Percentiles rank a stretch among this genome's conserved stretches.
phyloP scores from a whole-genome alignment of 768 basidiomycete species.

The Termitomyces heimii region DNA sequence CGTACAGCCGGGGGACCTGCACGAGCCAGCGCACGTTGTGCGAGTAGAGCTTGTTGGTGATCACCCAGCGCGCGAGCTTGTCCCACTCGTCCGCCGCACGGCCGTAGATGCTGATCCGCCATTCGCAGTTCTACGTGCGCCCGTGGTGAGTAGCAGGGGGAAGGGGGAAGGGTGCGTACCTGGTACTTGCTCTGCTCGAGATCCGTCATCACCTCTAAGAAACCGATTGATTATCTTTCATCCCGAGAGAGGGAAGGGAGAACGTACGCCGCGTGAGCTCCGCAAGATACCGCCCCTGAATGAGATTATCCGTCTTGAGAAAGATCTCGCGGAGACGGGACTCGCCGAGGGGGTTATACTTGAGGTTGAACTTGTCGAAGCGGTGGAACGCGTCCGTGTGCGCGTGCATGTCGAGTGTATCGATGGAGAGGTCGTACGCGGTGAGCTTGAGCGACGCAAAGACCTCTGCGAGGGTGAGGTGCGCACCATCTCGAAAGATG shows the following conservation, averaged over 20 bases:
- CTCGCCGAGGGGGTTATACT: constrained; percentile 71
- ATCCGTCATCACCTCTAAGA: constrained; percentile 98
- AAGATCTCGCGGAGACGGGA: constrained; percentile 88
- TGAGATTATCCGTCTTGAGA: constrained; percentile 91
- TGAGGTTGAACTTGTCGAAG: constrained; percentile 96
- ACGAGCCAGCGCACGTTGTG: constrained; percentile 99
- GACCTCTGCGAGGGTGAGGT: constrained; percentile 88
- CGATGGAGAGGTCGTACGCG: constrained; percentile 97
- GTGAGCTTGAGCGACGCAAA: constrained; percentile 93
- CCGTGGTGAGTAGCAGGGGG: too few species aligned
- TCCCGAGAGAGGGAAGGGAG: not conserved
- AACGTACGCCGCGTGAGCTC: constrained; percentile 82
- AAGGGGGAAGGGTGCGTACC: too few species aligned
- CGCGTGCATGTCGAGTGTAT: constrained; percentile 99
- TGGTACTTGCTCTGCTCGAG: constrained; percentile 98
- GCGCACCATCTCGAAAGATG: constrained; percentile 88
- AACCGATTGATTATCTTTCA: too few species aligned
- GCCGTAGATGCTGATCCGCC: constrained; percentile 96
- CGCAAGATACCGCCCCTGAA: constrained; percentile 89
- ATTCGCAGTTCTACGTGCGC: constrained; percentile 90
- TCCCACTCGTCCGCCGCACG: constrained; percentile 87
- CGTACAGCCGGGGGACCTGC: constrained; percentile 91
- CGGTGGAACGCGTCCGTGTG: constrained; percentile 98
- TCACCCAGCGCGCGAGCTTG: constrained; percentile 95
- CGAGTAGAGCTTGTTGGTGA: constrained; percentile 87